These are phyloP conservation scores for Cyberlindnera euphorbiiphila DNA, from an alignment of 805 yeast species.

Conservation along the genomic window DNA sequence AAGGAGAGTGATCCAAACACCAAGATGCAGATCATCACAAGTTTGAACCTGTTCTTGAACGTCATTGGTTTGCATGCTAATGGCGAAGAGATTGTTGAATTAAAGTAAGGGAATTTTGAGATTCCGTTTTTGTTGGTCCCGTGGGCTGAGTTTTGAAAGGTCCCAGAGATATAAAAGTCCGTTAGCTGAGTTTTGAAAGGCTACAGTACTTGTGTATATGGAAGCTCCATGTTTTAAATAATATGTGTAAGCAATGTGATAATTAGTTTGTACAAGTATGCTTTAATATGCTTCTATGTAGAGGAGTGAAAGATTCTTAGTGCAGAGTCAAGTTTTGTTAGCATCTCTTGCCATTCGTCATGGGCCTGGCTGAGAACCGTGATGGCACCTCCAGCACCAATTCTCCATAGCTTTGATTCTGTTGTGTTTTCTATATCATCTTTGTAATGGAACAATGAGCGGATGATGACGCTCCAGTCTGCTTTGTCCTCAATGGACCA, in stretches of 20 bases:
- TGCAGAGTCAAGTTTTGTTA: conserved; percentile 73
- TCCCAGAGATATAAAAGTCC: too few relatives aligned
- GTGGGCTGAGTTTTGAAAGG: conserved; percentile 9
- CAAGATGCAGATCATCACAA: conserved; percentile 62
- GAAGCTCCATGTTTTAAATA: too few relatives aligned
- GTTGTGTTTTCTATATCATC: conserved; percentile 36
- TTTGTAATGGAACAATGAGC: conserved; percentile 70
- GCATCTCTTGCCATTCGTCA: conserved; percentile 93
- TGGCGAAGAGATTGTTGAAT: conserved; percentile 81
- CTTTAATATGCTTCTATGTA: background rate
- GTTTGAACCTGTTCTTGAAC: conserved; percentile 86
- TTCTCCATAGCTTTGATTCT: conserved; percentile 54
- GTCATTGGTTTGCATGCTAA: conserved; percentile 96
- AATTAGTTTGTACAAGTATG: too few relatives aligned
- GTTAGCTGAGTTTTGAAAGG: too few relatives aligned
- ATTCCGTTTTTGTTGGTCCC: background rate
- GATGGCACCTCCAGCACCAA: conserved; percentile 99
- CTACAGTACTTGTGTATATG: too few relatives aligned
- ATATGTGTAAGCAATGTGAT: too few relatives aligned
- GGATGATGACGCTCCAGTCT: conserved; percentile 94
- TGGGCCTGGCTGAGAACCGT: conserved; percentile 80
- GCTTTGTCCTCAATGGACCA: conserved; percentile 86
- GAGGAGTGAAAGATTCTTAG: conserved; percentile 27
- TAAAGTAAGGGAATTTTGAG: conserved; percentile 33
- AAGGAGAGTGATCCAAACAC: conserved; percentile 40